These are phyloP conservation scores for Ormosia semicastrata DNA, from an alignment of 306 rosid genomes.

Conservation along the genomic window DNA sequence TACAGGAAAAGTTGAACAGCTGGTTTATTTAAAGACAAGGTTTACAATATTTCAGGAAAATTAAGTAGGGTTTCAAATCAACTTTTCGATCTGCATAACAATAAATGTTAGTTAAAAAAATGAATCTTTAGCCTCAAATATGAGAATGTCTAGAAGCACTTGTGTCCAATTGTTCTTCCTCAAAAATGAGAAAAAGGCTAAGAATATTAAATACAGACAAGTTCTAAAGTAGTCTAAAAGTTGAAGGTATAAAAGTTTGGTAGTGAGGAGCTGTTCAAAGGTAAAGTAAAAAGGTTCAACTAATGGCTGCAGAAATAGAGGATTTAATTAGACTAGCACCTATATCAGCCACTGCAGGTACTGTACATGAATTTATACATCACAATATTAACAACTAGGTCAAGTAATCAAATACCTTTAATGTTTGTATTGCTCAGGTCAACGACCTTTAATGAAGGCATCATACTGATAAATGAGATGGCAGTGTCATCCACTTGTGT, in stretches of 20 bases:
- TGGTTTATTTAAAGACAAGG: not conserved
- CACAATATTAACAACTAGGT: slow-evolving; percentile 1
- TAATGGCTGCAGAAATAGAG: slow-evolving; percentile 4
- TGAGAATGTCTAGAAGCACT: not conserved
- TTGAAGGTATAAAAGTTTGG: not conserved
- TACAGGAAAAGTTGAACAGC: slow-evolving; percentile 3
- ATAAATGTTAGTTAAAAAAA: not conserved
- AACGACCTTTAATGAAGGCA: slow-evolving; percentile 74
- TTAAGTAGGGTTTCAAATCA: not conserved
- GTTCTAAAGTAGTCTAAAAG: not conserved
- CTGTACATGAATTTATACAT: not conserved
- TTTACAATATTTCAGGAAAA: not conserved
- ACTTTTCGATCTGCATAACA: not conserved
- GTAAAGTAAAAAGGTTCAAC: not conserved
- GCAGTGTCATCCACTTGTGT: slow-evolving; percentile 74
- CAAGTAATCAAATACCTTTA: slow-evolving; percentile 56
- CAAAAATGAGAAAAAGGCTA: not conserved
- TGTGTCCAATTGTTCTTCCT: not conserved
- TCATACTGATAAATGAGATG: slow-evolving; percentile 56
- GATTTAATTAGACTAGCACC: slow-evolving; percentile 1
- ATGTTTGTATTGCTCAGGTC: slow-evolving; percentile 73
- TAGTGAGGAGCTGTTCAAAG: slow-evolving; percentile 2
- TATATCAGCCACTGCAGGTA: slow-evolving; percentile 1
- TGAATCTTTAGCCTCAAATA: not conserved
- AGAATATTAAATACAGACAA: not conserved